phyloP scores from a whole-genome alignment of 768 basidiomycete genomes.

The Suillus hirtellus region DNA sequence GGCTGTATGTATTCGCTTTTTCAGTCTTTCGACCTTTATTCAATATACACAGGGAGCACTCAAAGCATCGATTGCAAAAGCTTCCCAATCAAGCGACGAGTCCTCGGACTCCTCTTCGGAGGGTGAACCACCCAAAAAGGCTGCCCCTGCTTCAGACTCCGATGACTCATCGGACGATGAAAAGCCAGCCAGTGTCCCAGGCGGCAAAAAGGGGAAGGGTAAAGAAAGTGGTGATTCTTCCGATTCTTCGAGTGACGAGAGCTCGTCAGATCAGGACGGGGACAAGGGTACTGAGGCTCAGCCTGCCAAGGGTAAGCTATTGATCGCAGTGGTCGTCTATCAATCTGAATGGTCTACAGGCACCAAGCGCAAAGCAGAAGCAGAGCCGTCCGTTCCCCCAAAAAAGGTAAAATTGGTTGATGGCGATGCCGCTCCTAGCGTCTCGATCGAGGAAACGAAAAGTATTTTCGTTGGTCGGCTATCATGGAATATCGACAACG shows the following conservation, averaged over 20 bases:
- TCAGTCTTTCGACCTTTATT: not conserved
- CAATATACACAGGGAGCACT: constrained; percentile 22
- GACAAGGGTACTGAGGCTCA: constrained; percentile 52
- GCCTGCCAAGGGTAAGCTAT: constrained; percentile 40
- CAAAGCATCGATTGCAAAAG: constrained; percentile 21
- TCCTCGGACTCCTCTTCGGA: constrained; percentile 36
- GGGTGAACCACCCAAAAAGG: constrained; percentile 29
- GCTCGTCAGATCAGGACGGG: constrained; percentile 29
- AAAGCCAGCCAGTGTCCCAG: constrained; percentile 8
- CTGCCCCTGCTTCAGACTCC: constrained; percentile 15
- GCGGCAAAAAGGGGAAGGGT: not conserved
- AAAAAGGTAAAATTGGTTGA: constrained; percentile 85
- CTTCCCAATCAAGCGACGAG: constrained; percentile 25
- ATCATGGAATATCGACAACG: constrained; percentile 97
- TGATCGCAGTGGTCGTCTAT: constrained; percentile 4
- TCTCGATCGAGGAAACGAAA: constrained; percentile 48
- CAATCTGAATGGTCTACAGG: constrained; percentile 11
- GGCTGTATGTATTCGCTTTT: constrained; percentile 25
- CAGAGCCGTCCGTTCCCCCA: constrained; percentile 52
- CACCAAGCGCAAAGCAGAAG: constrained; percentile 84
- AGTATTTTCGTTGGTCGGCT: constrained; percentile 91
- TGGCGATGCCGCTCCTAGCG: constrained; percentile 39
- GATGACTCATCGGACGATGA: constrained; percentile 21
- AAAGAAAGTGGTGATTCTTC: constrained; percentile 9
- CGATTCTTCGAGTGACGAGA: constrained; percentile 30